Conservation (phyloP, 139 green algal genomes). For the Picochlorum sp. region DNA sequence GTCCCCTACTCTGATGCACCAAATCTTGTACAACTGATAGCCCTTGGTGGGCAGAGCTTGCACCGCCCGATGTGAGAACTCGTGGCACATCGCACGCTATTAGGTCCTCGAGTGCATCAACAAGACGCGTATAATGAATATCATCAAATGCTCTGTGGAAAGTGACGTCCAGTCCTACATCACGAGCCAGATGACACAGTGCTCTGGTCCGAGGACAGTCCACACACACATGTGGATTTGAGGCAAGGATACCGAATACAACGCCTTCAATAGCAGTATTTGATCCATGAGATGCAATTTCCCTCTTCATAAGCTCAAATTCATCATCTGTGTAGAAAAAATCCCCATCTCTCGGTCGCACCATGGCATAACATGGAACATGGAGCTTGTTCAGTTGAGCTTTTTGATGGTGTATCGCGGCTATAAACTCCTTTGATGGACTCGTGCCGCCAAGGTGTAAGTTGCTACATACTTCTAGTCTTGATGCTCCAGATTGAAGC, state of each 20-base stretch:
- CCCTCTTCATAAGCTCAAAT: slow-evolving; percentile 17
- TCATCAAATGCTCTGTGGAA: slow-evolving; percentile 32
- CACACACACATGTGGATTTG: background rate
- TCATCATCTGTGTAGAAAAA: slow-evolving; percentile 20
- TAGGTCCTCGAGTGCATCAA: slow-evolving; percentile 13
- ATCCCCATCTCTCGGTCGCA: slow-evolving; percentile 19
- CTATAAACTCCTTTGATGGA: slow-evolving; percentile 1
- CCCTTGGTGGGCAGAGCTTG: slow-evolving; percentile 3
- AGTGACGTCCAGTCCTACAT: slow-evolving; percentile 22
- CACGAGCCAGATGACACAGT: slow-evolving; percentile 6
- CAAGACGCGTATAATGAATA: slow-evolving; percentile 8
- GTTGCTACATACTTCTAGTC: slow-evolving; percentile 20
- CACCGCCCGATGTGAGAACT: slow-evolving; percentile 15
- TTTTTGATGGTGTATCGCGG: background rate
- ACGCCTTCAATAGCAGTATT: slow-evolving; percentile 16
- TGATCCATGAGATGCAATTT: slow-evolving; percentile 16
- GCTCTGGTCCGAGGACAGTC: slow-evolving; percentile 12
- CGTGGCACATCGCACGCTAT: slow-evolving; percentile 10
- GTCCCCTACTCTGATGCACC: slow-evolving; percentile 6
- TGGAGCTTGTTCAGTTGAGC: background rate
- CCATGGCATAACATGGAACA: slow-evolving; percentile 15
- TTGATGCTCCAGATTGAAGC: slow-evolving; percentile 6
- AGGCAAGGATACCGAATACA: slow-evolving; percentile 17
- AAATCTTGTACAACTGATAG: slow-evolving; percentile 9
- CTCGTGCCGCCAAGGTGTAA: slow-evolving; percentile 14